Percentiles rank a stretch among this genome's conserved stretches.
phyloP scores from a whole-genome alignment of 345 rosid genomes.

The Hevea brasiliensis region DNA sequence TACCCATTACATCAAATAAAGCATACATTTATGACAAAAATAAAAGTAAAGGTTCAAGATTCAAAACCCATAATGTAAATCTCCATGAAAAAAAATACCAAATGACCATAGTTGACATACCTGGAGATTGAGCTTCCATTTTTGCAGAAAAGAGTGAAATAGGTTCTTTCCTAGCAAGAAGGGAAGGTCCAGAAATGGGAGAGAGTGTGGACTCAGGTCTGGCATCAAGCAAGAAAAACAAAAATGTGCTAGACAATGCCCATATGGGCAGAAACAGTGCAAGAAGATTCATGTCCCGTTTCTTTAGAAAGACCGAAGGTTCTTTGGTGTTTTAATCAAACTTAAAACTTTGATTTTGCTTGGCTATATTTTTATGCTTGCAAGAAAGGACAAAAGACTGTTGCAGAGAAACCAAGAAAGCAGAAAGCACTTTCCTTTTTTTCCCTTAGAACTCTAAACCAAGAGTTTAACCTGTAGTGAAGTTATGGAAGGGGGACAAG shows the following conservation, averaged over 20 bases:
- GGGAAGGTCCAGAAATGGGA: conserved; percentile 33
- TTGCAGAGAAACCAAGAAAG: conserved; percentile 24
- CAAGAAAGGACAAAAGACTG: conserved; percentile 15
- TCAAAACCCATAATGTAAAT: neutral
- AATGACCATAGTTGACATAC: conserved; percentile 30
- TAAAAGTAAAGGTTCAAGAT: neutral
- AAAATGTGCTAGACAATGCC: conserved; percentile 32
- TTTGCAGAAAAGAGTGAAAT: conserved; percentile 43
- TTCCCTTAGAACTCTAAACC: neutral
- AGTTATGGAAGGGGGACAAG: conserved; percentile 10
- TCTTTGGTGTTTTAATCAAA: neutral
- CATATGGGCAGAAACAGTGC: conserved; percentile 49
- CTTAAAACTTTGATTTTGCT: neutral
- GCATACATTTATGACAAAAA: neutral
- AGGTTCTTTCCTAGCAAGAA: conserved; percentile 31
- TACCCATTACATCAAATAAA: neutral
- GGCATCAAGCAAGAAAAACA: conserved; percentile 36
- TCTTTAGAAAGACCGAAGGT: conserved; percentile 14
- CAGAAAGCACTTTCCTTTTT: conserved; percentile 6
- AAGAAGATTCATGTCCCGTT: conserved; percentile 39
- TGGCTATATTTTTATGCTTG: neutral
- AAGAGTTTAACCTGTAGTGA: neutral
- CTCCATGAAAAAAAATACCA: neutral
- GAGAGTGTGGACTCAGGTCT: conserved; percentile 40
- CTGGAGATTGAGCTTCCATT: conserved; percentile 75